These are phyloP conservation scores for Tetragonia tetragonoides DNA, from an alignment of 148 eudicot species.

Conservation along the genomic window DNA sequence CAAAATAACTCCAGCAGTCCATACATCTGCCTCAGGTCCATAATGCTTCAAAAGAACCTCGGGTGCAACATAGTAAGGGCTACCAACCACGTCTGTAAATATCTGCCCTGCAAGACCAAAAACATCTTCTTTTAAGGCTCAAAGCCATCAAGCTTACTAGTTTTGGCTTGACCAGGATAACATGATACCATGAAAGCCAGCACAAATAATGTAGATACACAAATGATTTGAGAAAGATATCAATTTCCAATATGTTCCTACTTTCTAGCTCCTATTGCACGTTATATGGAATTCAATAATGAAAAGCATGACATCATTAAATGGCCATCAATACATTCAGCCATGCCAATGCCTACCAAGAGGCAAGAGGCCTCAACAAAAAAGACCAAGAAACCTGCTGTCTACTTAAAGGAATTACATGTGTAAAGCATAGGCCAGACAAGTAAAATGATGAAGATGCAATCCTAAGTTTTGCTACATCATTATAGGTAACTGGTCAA, in stretches of 20 bases:
- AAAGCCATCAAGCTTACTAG: background rate
- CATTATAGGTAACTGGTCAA: background rate
- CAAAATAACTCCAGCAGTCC: slow-evolving; percentile 98
- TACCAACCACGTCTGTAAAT: slow-evolving; percentile 94
- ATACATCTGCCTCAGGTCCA: slow-evolving; percentile 97
- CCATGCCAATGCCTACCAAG: background rate
- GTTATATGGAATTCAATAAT: background rate
- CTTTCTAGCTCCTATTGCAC: background rate
- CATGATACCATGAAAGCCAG: background rate
- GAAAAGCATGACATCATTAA: background rate
- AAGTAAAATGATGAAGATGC: slow-evolving; percentile 6
- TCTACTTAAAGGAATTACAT: background rate
- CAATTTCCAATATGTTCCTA: background rate
- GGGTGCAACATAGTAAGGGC: slow-evolving; percentile 98
- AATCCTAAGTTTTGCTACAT: background rate
- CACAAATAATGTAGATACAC: background rate
- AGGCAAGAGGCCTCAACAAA: background rate
- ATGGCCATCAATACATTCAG: background rate
- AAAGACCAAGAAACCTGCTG: background rate
- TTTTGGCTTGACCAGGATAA: background rate
- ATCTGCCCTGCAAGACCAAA: slow-evolving; percentile 65
- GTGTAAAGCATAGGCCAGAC: slow-evolving; percentile 1
- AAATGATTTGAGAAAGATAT: slow-evolving; percentile 8
- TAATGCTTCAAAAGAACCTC: slow-evolving; percentile 95
- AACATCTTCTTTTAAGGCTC: slow-evolving; percentile 8